Evolutionary conservation across 225 moss, liverwort and hornwort species (phyloP), one percentile per base, ranked within the genome.

Genomic region (Thuidium tamariscinum): DNA sequence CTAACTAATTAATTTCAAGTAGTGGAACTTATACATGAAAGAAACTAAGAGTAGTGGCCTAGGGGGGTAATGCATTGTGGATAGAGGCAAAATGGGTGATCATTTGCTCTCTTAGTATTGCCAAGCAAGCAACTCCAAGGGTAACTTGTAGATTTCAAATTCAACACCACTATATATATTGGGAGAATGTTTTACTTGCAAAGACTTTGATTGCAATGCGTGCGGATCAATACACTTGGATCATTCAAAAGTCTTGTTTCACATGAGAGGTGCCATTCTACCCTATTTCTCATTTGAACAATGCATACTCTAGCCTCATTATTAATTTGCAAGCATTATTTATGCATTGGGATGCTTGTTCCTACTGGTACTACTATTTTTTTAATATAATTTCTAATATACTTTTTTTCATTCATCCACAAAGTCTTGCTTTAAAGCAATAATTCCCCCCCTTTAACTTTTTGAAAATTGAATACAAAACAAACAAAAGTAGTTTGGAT

Each of bases 281-380:
- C 6, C 7, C 7, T 46, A 39, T 37, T 0, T 0, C 7, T 67
- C 3, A 37, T 11, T 11, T 2, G 1, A 3, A 2, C 4, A 1
- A 22, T 36, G 22, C 4, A 3, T 6, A 37, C 4, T 3, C 2
- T 67, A 10, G 5, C 7, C 3, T n/a, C 22, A 12, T 6, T 67
- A 0, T 12, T 67, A n/a, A n/a, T n/a, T n/a, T 4, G 11, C 3
- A 36, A 0, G 3, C 0, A 0, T 20, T 66, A 36, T 21, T 1
- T 21, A 21, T 67, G 21, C 11, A 37, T 3, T 21, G 3, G 6
- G 66, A 67, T 7, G 2, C 7, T 0, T 61, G 4, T 39, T 68
- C 39, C 7, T 7, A 39, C 7, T 0, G 0, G 23, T 7, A 25
- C 25, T 41, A 41, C 9, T 0, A 16, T 42, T 42, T 42, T 26